Conservation (phyloP, 768 basidiomycete genomes). For the Tylopilus rubrobrunneus region DNA sequence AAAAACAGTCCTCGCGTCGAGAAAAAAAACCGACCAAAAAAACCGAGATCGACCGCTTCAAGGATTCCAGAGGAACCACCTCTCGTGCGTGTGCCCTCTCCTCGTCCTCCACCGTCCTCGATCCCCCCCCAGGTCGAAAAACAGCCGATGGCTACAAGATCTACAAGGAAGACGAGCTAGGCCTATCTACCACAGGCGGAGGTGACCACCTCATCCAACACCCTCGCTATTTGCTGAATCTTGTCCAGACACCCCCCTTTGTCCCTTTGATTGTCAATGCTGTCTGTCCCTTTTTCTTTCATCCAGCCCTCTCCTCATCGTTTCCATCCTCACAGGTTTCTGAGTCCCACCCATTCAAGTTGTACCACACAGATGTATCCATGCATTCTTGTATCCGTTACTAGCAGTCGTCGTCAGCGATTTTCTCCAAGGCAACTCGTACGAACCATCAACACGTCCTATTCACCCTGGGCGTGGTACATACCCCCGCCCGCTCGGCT, state of each 20-base stretch:
- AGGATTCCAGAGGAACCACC: slow-evolving; percentile 71
- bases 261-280: slow-evolving; percentile 88
- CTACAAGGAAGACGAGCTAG: slow-evolving; percentile 82
- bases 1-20: slow-evolving; percentile 23
- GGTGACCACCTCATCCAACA: slow-evolving; percentile 43
- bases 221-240: slow-evolving; percentile 16
- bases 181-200: slow-evolving; percentile 63
- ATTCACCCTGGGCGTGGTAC: too few species aligned
- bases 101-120: slow-evolving; percentile 12
- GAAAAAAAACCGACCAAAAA: slow-evolving; percentile 26
- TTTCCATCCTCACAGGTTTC: slow-evolving; percentile 21
- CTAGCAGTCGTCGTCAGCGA: background rate
- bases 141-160: slow-evolving; percentile 79
- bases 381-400: background rate
- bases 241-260: slow-evolving; percentile 67
- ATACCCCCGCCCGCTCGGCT: slow-evolving; percentile 31
- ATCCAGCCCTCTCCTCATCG: background rate
- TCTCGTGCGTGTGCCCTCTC: slow-evolving; percentile 48
- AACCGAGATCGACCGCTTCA: slow-evolving; percentile 49
- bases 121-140: slow-evolving; percentile 50
- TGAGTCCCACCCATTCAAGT: slow-evolving; percentile 5
- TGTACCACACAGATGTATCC: background rate
- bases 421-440: background rate
- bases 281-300: slow-evolving; percentile 48
- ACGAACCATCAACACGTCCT: background rate